Conservation (phyloP, 1,139 yeast species). For the Diutina rugosa region DNA sequence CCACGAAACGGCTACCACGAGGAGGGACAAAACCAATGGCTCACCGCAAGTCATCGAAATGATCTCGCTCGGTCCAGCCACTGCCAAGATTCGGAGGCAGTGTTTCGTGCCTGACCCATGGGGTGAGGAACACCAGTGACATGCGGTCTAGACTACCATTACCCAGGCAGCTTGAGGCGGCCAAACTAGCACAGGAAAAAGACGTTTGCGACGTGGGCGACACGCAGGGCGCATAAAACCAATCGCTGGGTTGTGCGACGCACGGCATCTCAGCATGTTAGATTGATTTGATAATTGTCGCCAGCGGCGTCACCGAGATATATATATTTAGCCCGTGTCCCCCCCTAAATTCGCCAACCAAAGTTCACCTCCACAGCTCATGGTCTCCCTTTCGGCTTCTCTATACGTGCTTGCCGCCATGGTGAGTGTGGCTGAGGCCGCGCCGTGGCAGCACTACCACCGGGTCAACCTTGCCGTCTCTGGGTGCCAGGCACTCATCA, state of each 20-base stretch:
- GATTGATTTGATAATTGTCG: neutral
- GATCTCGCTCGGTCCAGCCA: neutral
- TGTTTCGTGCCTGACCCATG: too few relatives aligned
- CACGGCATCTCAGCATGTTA: neutral
- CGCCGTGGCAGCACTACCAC: neutral
- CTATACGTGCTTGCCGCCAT: neutral
- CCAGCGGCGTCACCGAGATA: neutral
- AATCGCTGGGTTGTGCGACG: neutral
- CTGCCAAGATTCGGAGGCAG: neutral
- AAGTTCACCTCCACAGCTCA: too few relatives aligned
- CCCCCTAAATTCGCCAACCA: neutral
- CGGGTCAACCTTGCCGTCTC: neutral
- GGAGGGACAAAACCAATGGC: neutral
- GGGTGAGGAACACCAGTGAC: too few relatives aligned
- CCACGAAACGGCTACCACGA: neutral
- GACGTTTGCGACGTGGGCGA: neutral
- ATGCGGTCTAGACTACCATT: too few relatives aligned
- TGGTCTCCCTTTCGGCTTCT: neutral
- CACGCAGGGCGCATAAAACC: neutral
- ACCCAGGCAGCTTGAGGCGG: too few relatives aligned
- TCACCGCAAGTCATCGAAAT: neutral
- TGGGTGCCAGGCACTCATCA: neutral
- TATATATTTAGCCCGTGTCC: neutral
- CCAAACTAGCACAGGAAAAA: too few relatives aligned
- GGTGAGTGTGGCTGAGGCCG: neutral